These are phyloP conservation scores for Rasamsonia emersonii DNA, from an alignment of 2,329 filamentous ascomycete genomes.

Conservation along the genomic window DNA sequence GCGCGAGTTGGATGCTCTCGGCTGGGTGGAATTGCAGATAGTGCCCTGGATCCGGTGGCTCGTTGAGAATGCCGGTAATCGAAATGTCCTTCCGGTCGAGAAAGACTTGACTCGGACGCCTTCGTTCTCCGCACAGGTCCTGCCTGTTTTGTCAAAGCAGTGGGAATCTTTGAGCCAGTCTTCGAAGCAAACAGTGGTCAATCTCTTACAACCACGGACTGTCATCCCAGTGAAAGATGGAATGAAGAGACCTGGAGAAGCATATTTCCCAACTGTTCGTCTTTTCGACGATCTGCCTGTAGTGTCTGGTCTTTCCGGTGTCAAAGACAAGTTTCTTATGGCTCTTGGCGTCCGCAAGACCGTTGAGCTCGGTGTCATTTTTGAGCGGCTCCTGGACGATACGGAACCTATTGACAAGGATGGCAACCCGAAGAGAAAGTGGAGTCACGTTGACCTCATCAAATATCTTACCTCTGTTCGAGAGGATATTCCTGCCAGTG, in stretches of 20 bases:
- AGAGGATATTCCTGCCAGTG: slow-evolving; percentile 75
- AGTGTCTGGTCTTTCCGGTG: slow-evolving; percentile 62
- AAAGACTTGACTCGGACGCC: slow-evolving; percentile 64
- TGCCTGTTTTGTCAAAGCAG: slow-evolving; percentile 74
- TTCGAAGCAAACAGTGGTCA: slow-evolving; percentile 57
- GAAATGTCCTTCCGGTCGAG: slow-evolving; percentile 47
- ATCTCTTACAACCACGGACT: slow-evolving; percentile 57
- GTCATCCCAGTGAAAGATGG: slow-evolving; percentile 86
- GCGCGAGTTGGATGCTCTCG: slow-evolving; percentile 66
- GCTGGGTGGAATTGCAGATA: slow-evolving; percentile 78
- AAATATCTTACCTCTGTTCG: slow-evolving; percentile 87
- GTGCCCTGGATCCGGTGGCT: slow-evolving; percentile 79
- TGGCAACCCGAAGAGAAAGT: slow-evolving; percentile 48
- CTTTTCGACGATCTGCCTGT: slow-evolving; percentile 89
- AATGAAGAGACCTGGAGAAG: slow-evolving; percentile 75
- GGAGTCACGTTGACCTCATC: slow-evolving; percentile 91
- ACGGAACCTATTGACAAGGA: slow-evolving; percentile 38
- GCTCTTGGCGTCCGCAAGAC: slow-evolving; percentile 89
- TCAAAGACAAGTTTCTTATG: slow-evolving; percentile 84
- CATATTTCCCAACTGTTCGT: slow-evolving; percentile 90
- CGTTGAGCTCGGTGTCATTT: slow-evolving; percentile 87
- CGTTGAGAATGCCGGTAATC: slow-evolving; percentile 55
- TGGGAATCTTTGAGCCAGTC: slow-evolving; percentile 70
- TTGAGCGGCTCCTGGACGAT: slow-evolving; percentile 68
- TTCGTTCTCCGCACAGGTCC: slow-evolving; percentile 66